Conservation (phyloP, 2,329 filamentous ascomycete species). For the Ampelomyces quisqualis region DNA sequence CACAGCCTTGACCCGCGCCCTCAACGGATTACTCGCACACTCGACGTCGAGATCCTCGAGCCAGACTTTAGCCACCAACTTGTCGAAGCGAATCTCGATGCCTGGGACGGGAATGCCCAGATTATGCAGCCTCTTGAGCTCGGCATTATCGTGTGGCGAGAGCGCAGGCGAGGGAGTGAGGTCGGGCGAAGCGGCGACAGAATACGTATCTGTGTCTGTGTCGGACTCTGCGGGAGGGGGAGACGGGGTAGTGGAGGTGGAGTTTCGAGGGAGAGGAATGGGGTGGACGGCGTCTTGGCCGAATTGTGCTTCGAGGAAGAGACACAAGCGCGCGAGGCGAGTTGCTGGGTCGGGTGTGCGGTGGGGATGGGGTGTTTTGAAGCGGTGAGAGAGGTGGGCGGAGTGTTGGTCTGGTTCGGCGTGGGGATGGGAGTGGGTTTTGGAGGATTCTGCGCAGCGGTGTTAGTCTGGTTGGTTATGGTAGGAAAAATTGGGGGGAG, state of each 20-base stretch:
- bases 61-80: constrained; percentile 85
- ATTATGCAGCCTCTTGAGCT: constrained; percentile 76
- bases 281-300: constrained; percentile 79
- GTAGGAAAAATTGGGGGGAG: constrained; percentile 4
- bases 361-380: constrained; percentile 65
- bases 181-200: constrained; percentile 9
- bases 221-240: constrained; percentile 4
- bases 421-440: constrained; percentile 35
- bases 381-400: constrained; percentile 21
- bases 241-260: constrained; percentile 31
- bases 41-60: constrained; percentile 90
- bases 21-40: constrained; percentile 73
- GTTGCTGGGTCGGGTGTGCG: constrained; percentile 70
- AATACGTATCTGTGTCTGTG: constrained; percentile 9
- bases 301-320: constrained; percentile 97
- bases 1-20: constrained; percentile 82
- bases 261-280: constrained; percentile 65
- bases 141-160: constrained; percentile 44
- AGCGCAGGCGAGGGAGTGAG: constrained; percentile 3
- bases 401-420: constrained; percentile 1
- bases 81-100: constrained; percentile 82
- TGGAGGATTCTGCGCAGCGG: constrained; percentile 36
- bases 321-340: constrained; percentile 79
- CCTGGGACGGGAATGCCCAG: constrained; percentile 90
- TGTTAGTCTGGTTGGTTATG: constrained; percentile 12